phyloP scores from a whole-genome alignment of 164 flowering plant species.

The Piper longum region DNA sequence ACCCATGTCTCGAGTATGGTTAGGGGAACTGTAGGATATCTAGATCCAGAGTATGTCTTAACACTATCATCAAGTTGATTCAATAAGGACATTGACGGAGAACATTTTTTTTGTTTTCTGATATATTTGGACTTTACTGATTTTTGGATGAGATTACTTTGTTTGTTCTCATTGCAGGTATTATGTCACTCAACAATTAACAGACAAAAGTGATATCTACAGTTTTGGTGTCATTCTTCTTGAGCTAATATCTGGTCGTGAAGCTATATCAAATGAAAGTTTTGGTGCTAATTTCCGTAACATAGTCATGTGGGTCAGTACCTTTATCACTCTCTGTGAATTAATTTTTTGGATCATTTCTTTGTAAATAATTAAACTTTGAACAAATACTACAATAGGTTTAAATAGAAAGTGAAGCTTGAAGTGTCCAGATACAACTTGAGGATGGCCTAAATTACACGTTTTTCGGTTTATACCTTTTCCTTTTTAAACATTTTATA shows the following conservation, averaged over 20 bases:
- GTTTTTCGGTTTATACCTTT: too few relatives aligned
- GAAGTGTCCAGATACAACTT: too few relatives aligned
- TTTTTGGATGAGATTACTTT: not conserved
- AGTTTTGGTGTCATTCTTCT: constrained; percentile 98
- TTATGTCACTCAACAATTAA: constrained; percentile 87
- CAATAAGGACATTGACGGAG: not conserved
- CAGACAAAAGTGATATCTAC: constrained; percentile 92
- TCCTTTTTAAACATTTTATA: too few relatives aligned
- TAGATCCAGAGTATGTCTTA: constrained; percentile 84
- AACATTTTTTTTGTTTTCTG: not conserved
- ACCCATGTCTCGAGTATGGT: constrained; percentile 92
- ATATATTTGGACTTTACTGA: not conserved
- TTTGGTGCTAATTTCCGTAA: constrained; percentile 84
- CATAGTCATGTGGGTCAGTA: constrained; percentile 93
- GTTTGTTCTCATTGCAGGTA: constrained; percentile 33
- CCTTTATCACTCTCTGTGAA: not conserved
- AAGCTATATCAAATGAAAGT: constrained; percentile 88
- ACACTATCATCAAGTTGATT: not conserved
- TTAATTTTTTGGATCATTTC: not conserved
- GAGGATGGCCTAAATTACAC: too few relatives aligned
- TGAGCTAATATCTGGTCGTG: constrained; percentile 89
- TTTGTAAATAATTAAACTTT: too few relatives aligned
- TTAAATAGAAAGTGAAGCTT: too few relatives aligned
- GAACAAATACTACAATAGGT: too few relatives aligned
- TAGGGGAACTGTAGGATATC: constrained; percentile 96